These are phyloP conservation scores for Globisporangium emineosum DNA, from an alignment of 352 stramenopile genomes.

Conservation along the genomic window DNA sequence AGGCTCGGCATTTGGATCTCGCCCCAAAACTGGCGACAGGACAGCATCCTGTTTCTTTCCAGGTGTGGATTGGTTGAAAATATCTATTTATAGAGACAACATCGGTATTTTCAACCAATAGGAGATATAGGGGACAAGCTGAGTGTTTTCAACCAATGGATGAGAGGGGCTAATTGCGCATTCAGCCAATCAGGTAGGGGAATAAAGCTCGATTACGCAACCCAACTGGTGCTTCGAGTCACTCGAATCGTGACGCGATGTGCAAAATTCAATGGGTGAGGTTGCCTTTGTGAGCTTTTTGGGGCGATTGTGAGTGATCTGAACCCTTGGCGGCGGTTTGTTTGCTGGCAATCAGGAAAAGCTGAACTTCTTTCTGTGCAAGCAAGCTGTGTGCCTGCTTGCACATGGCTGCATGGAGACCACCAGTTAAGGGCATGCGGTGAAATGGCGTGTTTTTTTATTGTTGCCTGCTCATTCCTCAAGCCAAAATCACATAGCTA, in stretches of 20 bases:
- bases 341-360: not conserved
- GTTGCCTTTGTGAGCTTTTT: no score
- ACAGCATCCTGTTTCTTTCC: not conserved
- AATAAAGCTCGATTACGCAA: not conserved
- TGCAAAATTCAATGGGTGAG: not conserved
- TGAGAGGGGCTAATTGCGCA: not conserved
- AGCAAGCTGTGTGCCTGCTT: not conserved
- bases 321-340: not conserved
- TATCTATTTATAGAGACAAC: no score
- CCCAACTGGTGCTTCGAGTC: constrained; percentile 11
- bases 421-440: not conserved
- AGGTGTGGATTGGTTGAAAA: no score
- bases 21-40: not conserved
- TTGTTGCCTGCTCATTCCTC: not conserved
- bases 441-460: not conserved
- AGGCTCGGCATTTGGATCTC: constrained; percentile 3
- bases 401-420: not conserved
- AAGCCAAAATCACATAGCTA: not conserved
- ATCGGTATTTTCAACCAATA: constrained; percentile 12
- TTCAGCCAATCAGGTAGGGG: constrained; percentile 11
- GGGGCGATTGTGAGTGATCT: not conserved
- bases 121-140: not conserved
- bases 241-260: no score
- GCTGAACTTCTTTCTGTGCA: not conserved
- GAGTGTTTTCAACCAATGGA: constrained; percentile 9